Evolutionary conservation across 2,329 filamentous ascomycete species (phyloP).

Genomic region (Keithomyces neogunnii): DNA sequence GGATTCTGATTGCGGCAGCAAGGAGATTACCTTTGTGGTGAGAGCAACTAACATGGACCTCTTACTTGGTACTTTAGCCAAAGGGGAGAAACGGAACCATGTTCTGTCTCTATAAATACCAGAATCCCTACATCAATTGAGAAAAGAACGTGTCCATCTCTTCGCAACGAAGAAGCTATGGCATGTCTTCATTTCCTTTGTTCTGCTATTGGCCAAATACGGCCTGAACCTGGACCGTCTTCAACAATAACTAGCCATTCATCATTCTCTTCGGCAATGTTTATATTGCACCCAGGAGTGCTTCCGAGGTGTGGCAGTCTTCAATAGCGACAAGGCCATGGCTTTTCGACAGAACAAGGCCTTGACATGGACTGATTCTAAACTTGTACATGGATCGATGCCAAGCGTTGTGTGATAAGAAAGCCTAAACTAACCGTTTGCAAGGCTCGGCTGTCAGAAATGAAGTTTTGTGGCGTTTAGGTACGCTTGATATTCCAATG

Average conservation of each 20-base stretch:
- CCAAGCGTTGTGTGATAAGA: neutral
- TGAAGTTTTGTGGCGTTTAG: neutral
- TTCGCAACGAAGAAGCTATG: constrained; percentile 30
- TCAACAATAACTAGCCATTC: constrained; percentile 21
- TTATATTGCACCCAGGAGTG: constrained; percentile 9
- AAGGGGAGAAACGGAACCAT: constrained; percentile 34
- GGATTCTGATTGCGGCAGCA: constrained; percentile 52
- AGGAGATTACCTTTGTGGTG: constrained; percentile 9
- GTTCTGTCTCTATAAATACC: constrained; percentile 50
- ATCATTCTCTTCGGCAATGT: constrained; percentile 29
- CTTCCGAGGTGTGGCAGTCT: neutral
- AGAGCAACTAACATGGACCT: neutral
- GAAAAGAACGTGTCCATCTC: constrained; percentile 19
- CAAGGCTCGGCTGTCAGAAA: neutral
- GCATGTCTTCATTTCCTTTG: constrained; percentile 20
- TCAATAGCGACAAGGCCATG: neutral
- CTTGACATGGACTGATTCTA: neutral
- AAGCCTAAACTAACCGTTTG: neutral
- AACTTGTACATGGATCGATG: no score
- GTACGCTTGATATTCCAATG: neutral
- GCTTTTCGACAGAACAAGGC: neutral
- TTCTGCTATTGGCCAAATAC: constrained; percentile 27
- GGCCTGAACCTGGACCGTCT: constrained; percentile 30
- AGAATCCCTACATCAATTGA: constrained; percentile 40
- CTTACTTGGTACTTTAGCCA: constrained; percentile 20